phyloP scores from a whole-genome alignment of 1,139 yeast genomes.

The Suzukiozyma palmioleophila region DNA sequence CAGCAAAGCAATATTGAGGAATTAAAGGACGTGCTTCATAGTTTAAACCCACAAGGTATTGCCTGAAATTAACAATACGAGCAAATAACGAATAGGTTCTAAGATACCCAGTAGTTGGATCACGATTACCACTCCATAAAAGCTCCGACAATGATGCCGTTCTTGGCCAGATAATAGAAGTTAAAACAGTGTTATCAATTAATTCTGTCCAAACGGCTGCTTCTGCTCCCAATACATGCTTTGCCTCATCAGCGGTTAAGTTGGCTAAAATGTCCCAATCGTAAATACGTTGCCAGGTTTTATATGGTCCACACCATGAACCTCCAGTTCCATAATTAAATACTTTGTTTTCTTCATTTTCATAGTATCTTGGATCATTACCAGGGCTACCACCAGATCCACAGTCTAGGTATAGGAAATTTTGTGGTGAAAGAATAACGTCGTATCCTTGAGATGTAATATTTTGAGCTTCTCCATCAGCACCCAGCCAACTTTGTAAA shows the following conservation, averaged over 20 bases:
- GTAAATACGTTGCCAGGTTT: conserved; percentile 47
- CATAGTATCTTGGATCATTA: conserved; percentile 35
- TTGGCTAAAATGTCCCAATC: conserved; percentile 32
- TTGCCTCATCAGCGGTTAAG: conserved; percentile 28
- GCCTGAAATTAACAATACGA: conserved; percentile 42
- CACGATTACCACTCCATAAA: conserved; percentile 43
- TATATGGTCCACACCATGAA: conserved; percentile 50
- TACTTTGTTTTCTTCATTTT: conserved; percentile 17
- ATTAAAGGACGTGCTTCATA: conserved; percentile 35
- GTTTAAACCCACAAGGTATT: conserved; percentile 37
- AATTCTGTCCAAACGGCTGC: conserved; percentile 46
- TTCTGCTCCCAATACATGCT: conserved; percentile 41
- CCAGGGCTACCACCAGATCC: conserved; percentile 43
- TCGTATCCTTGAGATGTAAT: conserved; percentile 38
- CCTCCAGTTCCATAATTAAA: conserved; percentile 36
- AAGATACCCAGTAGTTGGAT: conserved; percentile 21
- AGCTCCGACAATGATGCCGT: conserved; percentile 46
- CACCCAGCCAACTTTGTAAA: conserved; percentile 40
- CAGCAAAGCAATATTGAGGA: conserved; percentile 35
- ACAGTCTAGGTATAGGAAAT: conserved; percentile 42
- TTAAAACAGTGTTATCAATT: conserved; percentile 33
- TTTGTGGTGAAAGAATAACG: conserved; percentile 37
- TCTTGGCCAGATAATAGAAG: conserved; percentile 46
- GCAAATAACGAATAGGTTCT: conserved; percentile 32
- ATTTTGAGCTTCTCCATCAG: conserved; percentile 21